Percentiles rank a stretch among this genome's conserved stretches.
Evolutionary conservation across 495 filamentous ascomycete genomes (phyloP).

Genomic region (Talaromyces thailandensis): DNA sequence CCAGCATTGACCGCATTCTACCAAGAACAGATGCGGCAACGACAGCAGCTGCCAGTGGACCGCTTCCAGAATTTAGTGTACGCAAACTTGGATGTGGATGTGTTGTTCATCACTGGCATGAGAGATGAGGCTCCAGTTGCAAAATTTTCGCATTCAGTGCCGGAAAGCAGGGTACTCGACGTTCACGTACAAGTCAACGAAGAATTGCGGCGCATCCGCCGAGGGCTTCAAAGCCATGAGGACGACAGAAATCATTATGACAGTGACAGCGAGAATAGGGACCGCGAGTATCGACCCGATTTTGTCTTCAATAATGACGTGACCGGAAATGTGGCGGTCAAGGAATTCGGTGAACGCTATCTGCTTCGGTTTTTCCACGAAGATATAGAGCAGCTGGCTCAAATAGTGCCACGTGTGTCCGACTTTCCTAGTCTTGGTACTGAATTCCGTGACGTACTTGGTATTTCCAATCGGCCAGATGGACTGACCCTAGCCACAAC

Average conservation of each 20-base stretch:
- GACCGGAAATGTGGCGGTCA: constrained; percentile 25
- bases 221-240: constrained; percentile 17
- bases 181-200: constrained; percentile 40
- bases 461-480: constrained; percentile 44
- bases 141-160: constrained; percentile 45
- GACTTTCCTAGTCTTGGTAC: constrained; percentile 45
- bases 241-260: constrained; percentile 16
- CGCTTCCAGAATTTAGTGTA: constrained; percentile 45
- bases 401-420: constrained; percentile 41
- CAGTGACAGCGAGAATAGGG: constrained; percentile 17
- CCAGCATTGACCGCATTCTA: constrained; percentile 45
- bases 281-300: constrained; percentile 30
- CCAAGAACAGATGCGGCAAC: constrained; percentile 33
- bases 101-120: constrained; percentile 58
- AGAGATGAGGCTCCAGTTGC: constrained; percentile 54
- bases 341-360: constrained; percentile 32
- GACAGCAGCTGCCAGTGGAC: constrained; percentile 42
- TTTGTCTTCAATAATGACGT: constrained; percentile 45
- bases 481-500: constrained; percentile 47
- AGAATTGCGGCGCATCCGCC: constrained; percentile 32
- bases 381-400: constrained; percentile 38
- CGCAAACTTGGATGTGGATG: constrained; percentile 37
- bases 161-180: constrained; percentile 45
- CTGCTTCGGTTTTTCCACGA: constrained; percentile 44
- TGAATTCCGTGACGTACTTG: constrained; percentile 51